These are phyloP conservation scores for Sutorius australiensis DNA, from an alignment of 768 basidiomycete genomes.

Conservation along the genomic window DNA sequence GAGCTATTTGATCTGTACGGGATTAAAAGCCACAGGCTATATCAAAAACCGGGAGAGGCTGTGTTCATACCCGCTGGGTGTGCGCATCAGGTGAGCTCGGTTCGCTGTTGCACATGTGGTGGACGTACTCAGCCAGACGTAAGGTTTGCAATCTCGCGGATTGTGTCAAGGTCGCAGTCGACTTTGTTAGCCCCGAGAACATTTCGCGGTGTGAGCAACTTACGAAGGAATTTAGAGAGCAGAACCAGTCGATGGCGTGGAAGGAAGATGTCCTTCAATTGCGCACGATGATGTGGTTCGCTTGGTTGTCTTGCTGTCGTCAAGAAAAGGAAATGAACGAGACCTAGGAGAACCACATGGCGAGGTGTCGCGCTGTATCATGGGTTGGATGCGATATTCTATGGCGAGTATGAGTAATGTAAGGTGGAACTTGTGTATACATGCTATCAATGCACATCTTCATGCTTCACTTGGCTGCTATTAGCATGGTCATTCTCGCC, in stretches of 20 bases:
- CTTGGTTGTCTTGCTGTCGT: constrained; percentile 70
- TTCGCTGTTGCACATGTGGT: neutral
- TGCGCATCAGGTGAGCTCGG: constrained; percentile 70
- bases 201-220: constrained; percentile 80
- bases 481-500: neutral
- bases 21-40: constrained; percentile 78
- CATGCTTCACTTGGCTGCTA: neutral
- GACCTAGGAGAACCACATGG: constrained; percentile 8
- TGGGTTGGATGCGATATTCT: constrained; percentile 23
- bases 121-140: constrained; percentile 3
- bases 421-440: constrained; percentile 31
- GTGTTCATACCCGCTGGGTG: constrained; percentile 95
- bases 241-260: constrained; percentile 86
- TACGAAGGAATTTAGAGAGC: constrained; percentile 84
- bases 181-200: constrained; percentile 95
- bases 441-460: constrained; percentile 19
- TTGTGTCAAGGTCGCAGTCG: constrained; percentile 92
- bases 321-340: constrained; percentile 43
- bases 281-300: constrained; percentile 91
- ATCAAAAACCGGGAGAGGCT: constrained; percentile 89
- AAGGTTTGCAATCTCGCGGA: constrained; percentile 92
- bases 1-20: constrained; percentile 64
- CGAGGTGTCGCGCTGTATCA: constrained; percentile 14
- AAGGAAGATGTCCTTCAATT: constrained; percentile 93
- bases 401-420: constrained; percentile 25